Evolutionary conservation across 768 basidiomycete species (phyloP).

Genomic region (Cystobasidium ongulense): DNA sequence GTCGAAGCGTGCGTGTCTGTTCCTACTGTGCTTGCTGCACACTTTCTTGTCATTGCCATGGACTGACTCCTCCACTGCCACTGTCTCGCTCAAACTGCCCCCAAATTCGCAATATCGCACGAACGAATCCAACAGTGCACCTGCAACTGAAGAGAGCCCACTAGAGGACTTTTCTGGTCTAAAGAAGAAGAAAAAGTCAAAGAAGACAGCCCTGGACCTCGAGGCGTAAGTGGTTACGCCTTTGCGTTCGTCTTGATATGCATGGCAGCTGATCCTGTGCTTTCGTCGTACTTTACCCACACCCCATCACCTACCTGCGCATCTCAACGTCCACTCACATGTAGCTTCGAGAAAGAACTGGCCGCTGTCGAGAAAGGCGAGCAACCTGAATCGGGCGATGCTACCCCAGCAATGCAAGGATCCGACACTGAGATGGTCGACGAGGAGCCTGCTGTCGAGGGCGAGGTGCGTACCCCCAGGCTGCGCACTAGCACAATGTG

Average conservation of each 20-base stretch:
- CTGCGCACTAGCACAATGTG: no score
- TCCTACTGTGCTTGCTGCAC: background rate
- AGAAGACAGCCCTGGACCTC: constrained; percentile 79
- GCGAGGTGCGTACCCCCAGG: constrained; percentile 36
- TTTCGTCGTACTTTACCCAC: background rate
- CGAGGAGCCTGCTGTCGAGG: constrained; percentile 37
- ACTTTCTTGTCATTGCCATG: background rate
- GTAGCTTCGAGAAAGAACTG: constrained; percentile 69
- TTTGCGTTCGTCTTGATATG: background rate
- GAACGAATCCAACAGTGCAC: constrained; percentile 6
- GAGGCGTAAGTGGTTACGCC: constrained; percentile 55
- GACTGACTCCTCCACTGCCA: background rate
- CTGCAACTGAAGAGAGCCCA: constrained; percentile 51
- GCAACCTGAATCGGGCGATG: constrained; percentile 49
- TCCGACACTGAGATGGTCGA: constrained; percentile 34
- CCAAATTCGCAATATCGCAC: background rate
- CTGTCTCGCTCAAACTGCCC: background rate
- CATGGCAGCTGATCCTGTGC: background rate
- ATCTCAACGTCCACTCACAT: background rate
- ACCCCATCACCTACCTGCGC: background rate
- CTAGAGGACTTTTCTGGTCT: constrained; percentile 90
- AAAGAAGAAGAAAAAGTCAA: constrained; percentile 58
- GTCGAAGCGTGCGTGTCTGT: constrained; percentile 26
- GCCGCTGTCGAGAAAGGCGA: constrained; percentile 56
- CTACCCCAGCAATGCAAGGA: constrained; percentile 51